A percentile compares a stretch with the other conserved stretches of the same genome.
Conservation (phyloP, 805 yeast species). For the Cyberlindnera mrakii region DNA sequence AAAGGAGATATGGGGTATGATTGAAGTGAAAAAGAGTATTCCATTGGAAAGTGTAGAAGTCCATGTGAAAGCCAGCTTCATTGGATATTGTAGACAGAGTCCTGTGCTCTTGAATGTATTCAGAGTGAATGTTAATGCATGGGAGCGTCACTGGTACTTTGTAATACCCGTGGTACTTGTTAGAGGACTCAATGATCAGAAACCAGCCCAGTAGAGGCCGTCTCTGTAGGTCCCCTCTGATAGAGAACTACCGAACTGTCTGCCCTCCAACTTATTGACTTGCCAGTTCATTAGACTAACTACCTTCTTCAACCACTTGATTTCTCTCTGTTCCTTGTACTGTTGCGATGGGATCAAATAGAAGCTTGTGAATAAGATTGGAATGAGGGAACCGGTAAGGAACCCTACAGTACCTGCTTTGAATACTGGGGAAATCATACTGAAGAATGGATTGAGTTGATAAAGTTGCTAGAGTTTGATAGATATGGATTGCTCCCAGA, state of each 20-base stretch:
- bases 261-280: conserved; percentile 7
- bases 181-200: conserved; percentile 6
- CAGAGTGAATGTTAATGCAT: too few species aligned
- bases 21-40: too few species aligned
- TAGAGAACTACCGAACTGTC: background rate
- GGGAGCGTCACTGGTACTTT: too few species aligned
- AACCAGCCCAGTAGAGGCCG: conserved; percentile 27
- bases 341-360: conserved; percentile 15
- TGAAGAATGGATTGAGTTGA: background rate
- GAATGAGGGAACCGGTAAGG: conserved; percentile 19
- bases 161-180: background rate
- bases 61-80: too few species aligned
- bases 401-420: conserved; percentile 21
- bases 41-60: too few species aligned
- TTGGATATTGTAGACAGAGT: too few species aligned
- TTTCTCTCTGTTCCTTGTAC: conserved; percentile 16
- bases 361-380: conserved; percentile 17
- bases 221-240: conserved; percentile 19
- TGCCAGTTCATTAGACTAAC: conserved; percentile 19
- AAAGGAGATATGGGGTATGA: too few species aligned
- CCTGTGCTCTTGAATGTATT: too few species aligned
- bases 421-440: conserved; percentile 8
- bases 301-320: conserved; percentile 17
- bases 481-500: too few species aligned
- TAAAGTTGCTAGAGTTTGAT: background rate